Percentiles rank a stretch among this genome's conserved stretches.
phyloP scores from a whole-genome alignment of 768 basidiomycete species.

The Tremella mesenterica region DNA sequence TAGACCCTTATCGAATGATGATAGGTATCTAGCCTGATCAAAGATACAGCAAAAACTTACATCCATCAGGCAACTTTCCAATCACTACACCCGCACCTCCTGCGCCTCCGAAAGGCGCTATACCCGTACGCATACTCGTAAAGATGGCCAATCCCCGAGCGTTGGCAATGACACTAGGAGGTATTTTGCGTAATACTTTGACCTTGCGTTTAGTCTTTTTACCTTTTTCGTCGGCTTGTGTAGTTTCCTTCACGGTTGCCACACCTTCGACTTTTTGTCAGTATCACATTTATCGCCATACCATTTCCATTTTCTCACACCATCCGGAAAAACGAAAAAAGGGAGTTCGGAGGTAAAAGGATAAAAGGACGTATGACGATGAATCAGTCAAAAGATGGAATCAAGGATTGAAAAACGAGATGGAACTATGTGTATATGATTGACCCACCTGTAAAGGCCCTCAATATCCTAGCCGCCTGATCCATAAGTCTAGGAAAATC shows the following conservation, averaged over 20 bases:
- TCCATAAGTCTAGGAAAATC: conserved; percentile 44
- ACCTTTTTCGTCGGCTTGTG: not conserved
- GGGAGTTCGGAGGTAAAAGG: not conserved
- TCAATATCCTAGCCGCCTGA: conserved; percentile 40
- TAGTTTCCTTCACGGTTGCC: conserved; percentile 17
- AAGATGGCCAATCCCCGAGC: conserved; percentile 43
- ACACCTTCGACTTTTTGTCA: conserved; percentile 25
- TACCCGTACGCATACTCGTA: conserved; percentile 38
- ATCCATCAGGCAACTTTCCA: conserved; percentile 42
- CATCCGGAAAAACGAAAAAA: not conserved
- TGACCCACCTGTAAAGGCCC: conserved; percentile 42
- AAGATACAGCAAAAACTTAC: conserved; percentile 16
- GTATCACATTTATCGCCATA: not conserved
- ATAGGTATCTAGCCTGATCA: not conserved
- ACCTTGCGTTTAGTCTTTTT: conserved; percentile 16
- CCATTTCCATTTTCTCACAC: not conserved
- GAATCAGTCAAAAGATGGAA: no score
- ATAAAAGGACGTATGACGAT: not conserved
- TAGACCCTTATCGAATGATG: no score
- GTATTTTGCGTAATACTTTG: conserved; percentile 44
- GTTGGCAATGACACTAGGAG: conserved; percentile 32
- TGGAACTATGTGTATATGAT: not conserved
- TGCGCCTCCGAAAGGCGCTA: conserved; percentile 45
- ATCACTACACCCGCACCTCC: conserved; percentile 44
- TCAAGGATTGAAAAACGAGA: not conserved